Evolutionary conservation across 2,329 filamentous ascomycete species (phyloP), one percentile per base, ranked within the genome.

Genomic region (Paecilomyces sp.): DNA sequence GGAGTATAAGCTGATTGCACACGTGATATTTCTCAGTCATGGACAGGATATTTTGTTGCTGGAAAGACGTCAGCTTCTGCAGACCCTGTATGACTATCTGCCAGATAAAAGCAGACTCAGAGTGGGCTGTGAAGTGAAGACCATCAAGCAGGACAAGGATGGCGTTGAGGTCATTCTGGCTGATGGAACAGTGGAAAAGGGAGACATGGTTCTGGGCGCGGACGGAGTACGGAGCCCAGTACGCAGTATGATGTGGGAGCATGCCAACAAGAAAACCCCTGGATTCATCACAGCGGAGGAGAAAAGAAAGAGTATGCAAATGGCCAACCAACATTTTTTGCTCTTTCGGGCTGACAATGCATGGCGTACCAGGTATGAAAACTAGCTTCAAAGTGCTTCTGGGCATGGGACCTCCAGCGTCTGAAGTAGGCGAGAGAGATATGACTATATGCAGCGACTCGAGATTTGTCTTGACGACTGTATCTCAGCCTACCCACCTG

Each of bases 191-290:
- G 51, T 66, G 1, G 70, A 73, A 61, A 33, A 62, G 0, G 75
- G 72, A 0, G 65, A 72, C 58, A 61, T 79, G 15, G 63, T 75
- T 9, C 62, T 78, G 13, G 77, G 75, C 18, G 72, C 74, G 8
- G 77, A 79, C 55, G 77, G 77, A 34, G 72, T 74, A 2, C 72
- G 75, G 61, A 78, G 75, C 63, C 70, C 61, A 41, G 70, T 72
- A 8, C 70, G 75, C 2, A 57, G 60, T 9, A 64, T 69, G 22
- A 73, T 78, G 69, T 65, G 62, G 60, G 54, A 58, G 22, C 41
- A 58, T 18, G 62, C 60, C 25, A 61, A 64, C 25, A 47, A 58
- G 18, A 53, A n/a, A 3, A 33, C 31, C n/a, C 60, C 61, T 13
- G 58, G 60, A 25, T 47, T 47, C n/a, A 47, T 47, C 18, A 47